Conservation (phyloP, 805 yeast species). For the Hanseniaspora opuntiae region DNA sequence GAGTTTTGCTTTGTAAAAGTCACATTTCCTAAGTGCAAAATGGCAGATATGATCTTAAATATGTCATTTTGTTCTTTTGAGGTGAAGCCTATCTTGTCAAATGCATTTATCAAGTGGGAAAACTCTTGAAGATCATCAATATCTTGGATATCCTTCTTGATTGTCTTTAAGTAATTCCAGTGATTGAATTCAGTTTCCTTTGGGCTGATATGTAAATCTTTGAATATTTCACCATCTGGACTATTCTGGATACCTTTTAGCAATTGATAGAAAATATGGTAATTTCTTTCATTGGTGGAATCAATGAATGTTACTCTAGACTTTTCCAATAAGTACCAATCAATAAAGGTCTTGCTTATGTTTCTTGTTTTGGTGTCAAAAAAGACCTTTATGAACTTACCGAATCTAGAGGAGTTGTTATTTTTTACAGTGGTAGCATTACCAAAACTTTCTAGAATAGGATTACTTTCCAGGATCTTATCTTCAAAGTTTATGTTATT, state of each 20-base stretch:
- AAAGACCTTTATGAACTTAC: conserved; percentile 83
- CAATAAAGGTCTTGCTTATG: conserved; percentile 80
- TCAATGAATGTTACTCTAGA: conserved; percentile 71
- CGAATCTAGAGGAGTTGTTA: conserved; percentile 90
- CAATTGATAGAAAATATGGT: conserved; percentile 84
- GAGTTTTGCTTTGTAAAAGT: conserved; percentile 33
- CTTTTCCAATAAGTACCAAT: conserved; percentile 87
- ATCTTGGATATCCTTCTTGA: conserved; percentile 48
- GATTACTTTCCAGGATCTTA: conserved; percentile 85
- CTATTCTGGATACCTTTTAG: conserved; percentile 41
- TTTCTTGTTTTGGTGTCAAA: conserved; percentile 43
- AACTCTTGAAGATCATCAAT: conserved; percentile 68
- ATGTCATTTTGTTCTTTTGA: conserved; percentile 42
- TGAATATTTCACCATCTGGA: neutral
- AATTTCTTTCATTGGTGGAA: conserved; percentile 66
- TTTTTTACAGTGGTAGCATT: conserved; percentile 91
- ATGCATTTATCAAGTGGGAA: conserved; percentile 46
- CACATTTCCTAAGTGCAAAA: conserved; percentile 76
- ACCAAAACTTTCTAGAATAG: conserved; percentile 90
- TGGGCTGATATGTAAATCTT: neutral
- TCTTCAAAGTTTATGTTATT: conserved; percentile 45
- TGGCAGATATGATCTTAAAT: conserved; percentile 54
- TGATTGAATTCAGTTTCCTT: neutral
- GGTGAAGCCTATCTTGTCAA: conserved; percentile 59
- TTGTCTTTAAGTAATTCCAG: conserved; percentile 46